Base-by-base conservation (phyloP, 2,329 filamentous ascomycete species). In the Pseudocercospora crystallina region DNA sequence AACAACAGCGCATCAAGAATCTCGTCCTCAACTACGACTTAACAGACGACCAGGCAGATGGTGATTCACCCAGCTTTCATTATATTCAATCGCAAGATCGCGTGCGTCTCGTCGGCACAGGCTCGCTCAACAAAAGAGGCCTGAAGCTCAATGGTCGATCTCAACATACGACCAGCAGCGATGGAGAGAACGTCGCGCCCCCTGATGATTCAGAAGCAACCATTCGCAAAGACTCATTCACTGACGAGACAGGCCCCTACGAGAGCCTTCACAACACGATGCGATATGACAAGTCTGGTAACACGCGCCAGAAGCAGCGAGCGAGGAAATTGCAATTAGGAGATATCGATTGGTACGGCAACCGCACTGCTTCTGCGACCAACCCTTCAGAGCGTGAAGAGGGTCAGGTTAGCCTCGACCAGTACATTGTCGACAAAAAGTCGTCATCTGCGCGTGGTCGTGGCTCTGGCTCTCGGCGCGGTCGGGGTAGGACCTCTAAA, bases 1-100 rank as follows among this genome's bases (percentile, higher is more conserved):
- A 99, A 70, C 92, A 99, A 70, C 90, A 96, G 70, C 88, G 94
- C 56, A 99, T 99, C 82, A 99, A 99, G 76, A 96, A 90, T 65
- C 79, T 99, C 39, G 94, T 99, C 47, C 78, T 99, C 61, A 97
- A 96, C 71, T 95, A 96, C 67, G 94, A 99, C 73, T 83, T 96
- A 67, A 85, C 89, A 44, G 90, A 95, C 57, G 80, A 84, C 65
- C 65, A 71, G 66, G 85, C 90, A 58, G 88, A 94, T 76, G 86
- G 90, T 95, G 80, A 71, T 62, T 62, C 61, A 59, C 65, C 63
- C 65, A 66, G 68, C 63, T 69, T 61, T 60, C 63, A 66, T 71
- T 77, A 69, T 55, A 59, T 69, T 47, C 67, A 73, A 54, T 49
- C 70, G 61, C 69, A 79, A 73, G 67, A 50, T 73, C 80, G 76